Evolutionary conservation across 1,139 yeast genomes (phyloP), one percentile per base, ranked within the genome.

Genomic region (Scheffersomyces segobiensis): DNA sequence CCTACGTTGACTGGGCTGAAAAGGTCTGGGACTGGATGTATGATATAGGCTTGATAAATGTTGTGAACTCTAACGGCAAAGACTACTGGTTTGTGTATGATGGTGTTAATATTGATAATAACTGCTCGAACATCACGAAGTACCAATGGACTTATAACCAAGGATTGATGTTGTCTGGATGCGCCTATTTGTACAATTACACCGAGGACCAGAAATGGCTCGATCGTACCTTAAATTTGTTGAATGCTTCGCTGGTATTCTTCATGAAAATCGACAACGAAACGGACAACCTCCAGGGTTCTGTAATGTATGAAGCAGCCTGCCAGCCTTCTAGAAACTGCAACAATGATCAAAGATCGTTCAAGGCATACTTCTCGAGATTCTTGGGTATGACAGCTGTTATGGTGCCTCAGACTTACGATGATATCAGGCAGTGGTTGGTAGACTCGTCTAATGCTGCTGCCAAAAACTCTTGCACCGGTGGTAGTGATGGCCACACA

Each of bases 81-180:
- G 74, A 70, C 55, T 76, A 74, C 53, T 69, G 80, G 60, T 75
- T 81, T 56, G 74, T 76, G 54, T 87, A 82, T 68, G 97, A 91
- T 71, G 97, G 97, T 62, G 91, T 91, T n/a, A 77, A 82, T 62
- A 79, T 85, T 53, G 75, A 69, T 49, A 72, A 76, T 59, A 84
- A 87, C 73, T 91, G 97, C 71, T 67, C 86, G 3, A 78, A 79
- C 42, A 67, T 86, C 50, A 79, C 86, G 47, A 73, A 74, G 49
- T 78, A 80, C 50, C 86, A 85, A 69, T 91, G 96, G 96, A 83
- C 92, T 18, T 91, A 91, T 71, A 89, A 90, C 69, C 89, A 88
- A 70, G 97, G 93, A n/a, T 79, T 89, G 42, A 73, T 88, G 71
- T 71, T 90, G 68, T 79, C 89, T 2, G 97, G 97, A 1, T 74